A percentile compares a stretch with the other conserved stretches of the same genome.
Conservation (phyloP, 208 protist species). For the Trypanosoma lewisi region DNA sequence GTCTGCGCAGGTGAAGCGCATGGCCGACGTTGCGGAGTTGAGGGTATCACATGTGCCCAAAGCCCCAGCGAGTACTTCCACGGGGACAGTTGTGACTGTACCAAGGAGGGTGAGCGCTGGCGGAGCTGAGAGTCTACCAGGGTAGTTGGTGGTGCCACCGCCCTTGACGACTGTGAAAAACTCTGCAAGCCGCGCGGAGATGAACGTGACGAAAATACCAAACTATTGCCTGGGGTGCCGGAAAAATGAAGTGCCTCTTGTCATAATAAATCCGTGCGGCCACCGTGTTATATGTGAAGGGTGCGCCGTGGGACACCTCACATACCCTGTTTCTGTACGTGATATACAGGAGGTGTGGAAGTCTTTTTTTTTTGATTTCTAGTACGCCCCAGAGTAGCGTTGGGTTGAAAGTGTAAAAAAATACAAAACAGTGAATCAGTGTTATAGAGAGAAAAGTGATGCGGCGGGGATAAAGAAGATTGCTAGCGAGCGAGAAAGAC, state of each 20-base stretch:
- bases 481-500: no score
- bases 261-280: constrained; percentile 71
- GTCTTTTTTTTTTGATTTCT: constrained; percentile 5
- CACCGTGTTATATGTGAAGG: constrained; percentile 74
- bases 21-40: no score
- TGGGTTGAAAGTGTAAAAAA: no score
- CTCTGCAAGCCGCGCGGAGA: not conserved
- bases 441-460: no score
- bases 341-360: constrained; percentile 33
- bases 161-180: no score
- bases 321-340: constrained; percentile 76
- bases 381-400: no score
- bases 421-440: no score
- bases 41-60: no score
- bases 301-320: constrained; percentile 51
- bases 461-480: no score
- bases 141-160: no score
- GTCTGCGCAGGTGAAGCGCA: constrained; percentile 20
- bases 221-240: constrained; percentile 28
- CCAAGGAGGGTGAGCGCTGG: constrained; percentile 8
- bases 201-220: not conserved
- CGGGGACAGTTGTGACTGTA: not conserved
- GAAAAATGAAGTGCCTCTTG: constrained; percentile 34
- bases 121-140: not conserved
- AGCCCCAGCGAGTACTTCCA: no score